Evolutionary conservation across 2,329 filamentous ascomycete genomes (phyloP), one percentile per base, ranked within the genome.

Genomic region (Penicillium oxalicum): DNA sequence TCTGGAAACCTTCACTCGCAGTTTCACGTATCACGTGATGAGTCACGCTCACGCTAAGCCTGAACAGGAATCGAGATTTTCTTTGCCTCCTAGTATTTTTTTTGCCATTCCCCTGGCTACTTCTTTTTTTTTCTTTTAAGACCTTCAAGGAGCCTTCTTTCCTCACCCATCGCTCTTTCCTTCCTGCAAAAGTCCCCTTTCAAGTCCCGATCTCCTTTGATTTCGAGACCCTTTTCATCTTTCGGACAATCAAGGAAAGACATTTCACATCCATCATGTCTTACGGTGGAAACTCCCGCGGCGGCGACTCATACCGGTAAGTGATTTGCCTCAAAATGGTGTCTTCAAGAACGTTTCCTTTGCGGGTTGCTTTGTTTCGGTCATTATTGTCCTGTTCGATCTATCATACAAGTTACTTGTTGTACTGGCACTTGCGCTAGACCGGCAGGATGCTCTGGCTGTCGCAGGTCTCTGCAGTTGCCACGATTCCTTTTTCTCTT

Each of bases 231-330:
- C 44, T 26, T 43, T 35, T 33, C 28, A 25, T 47, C 43, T 33
- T 33, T 13, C 40, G 37, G 25, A 34, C 27, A 47, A 48, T 50
- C 52, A 56, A 54, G 57, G 56, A 51, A 24, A 45, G 35, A 37
- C 52, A 53, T 18, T 18, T 18, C 52, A 62, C 9, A 49, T 47
- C 54, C 65, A 79, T 65, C 67, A 88, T 88, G 85, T 87, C 85
- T 73, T 87, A 88, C 81, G 69, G 70, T 56, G 65, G 69, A 48
- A 71, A 72, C 59, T 73, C 77, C 56, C 77, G 80, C 63, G 75
- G 74, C 47, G 77, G 78, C 66, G 77, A 78, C 68, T 78, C 80
- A 63, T 78, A 73, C 67, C 69, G 70, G 65, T 69, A 73, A 57
- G 67, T 40, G 48, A 6, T 43, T 38, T 11, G 4, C 29, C 4